Evolutionary conservation across 2,329 filamentous ascomycete species (phyloP), one percentile per base, ranked within the genome.

Genomic region (Neofusicoccum parvum): DNA sequence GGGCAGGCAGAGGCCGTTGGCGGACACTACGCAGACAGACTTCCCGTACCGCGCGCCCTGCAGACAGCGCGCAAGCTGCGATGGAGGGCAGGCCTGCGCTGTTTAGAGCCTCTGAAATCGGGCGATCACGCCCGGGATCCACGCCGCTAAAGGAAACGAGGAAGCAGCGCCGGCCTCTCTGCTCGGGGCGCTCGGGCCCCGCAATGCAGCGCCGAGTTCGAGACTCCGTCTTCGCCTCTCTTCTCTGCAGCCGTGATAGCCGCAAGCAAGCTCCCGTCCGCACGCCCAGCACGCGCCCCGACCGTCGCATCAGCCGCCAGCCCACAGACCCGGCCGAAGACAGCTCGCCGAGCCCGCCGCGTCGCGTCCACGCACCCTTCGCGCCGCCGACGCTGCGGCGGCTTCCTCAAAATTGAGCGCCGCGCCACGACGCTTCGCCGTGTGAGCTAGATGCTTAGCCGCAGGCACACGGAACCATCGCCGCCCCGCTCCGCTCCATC

Each of bases 11-110:
- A 23, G 41, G 27, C 56, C 56, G 56, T 60, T 60, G 32, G 56
- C 56, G 41, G 56, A 15, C 56, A 45, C 56, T 60, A 60, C 56
- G 23, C 56, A 60, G 56, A 48, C 27, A 36, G 56, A 17, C 53
- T 43, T 58, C 20, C 56, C 56, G 54, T 6, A 3, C n/a, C 54
- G 20, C 17, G 36, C 4, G 48, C 48, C 48, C 48, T 34, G 48
- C 23, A 51, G 43, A 45, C 37, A 39, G 11, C 27, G 11, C 11
- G 15, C 12, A 5, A 17, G 20, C 46, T 10, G 20, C 20, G 14
- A 32, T 32, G 27, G 10, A 34, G 48, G 27, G 53, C 53, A 54
- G 20, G 53, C 14, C 3, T 11, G 23, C 20, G 41, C 12, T 6
- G 37, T 23, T 9, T 15, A 15, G 54, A 59, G 54, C 54, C 54